These are phyloP conservation scores for Nadsonia commutata DNA, from an alignment of 1,139 yeast genomes.

Conservation along the genomic window DNA sequence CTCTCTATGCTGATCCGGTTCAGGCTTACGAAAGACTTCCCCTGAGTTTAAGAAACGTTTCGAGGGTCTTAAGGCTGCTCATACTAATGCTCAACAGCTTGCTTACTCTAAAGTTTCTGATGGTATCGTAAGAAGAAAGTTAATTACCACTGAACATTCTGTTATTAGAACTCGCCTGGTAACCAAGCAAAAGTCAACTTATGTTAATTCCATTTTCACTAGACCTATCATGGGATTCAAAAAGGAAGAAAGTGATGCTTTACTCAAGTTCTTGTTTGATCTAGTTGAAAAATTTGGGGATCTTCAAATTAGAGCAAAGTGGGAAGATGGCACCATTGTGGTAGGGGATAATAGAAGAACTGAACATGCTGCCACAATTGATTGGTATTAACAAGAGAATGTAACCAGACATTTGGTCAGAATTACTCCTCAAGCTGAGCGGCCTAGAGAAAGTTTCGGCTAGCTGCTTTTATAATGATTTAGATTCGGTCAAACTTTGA, in stretches of 20 bases:
- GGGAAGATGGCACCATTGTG: constrained; percentile 45
- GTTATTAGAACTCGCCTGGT: constrained; percentile 34
- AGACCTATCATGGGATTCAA: constrained; percentile 27
- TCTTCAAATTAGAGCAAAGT: constrained; percentile 30
- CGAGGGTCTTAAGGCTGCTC: constrained; percentile 24
- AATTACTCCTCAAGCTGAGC: constrained; percentile 22
- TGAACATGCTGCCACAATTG: constrained; percentile 17
- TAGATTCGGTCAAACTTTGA: no score
- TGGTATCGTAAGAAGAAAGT: constrained; percentile 36
- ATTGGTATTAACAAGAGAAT: not conserved
- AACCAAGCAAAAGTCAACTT: constrained; percentile 33
- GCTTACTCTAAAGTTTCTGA: constrained; percentile 28
- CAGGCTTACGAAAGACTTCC: constrained; percentile 34
- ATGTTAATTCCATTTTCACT: constrained; percentile 27
- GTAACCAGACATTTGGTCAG: constrained; percentile 18
- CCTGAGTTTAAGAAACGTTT: constrained; percentile 29
- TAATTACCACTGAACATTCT: constrained; percentile 34
- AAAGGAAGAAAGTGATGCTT: constrained; percentile 23
- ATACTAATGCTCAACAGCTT: constrained; percentile 28
- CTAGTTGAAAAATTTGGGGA: constrained; percentile 29
- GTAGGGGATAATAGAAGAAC: constrained; percentile 24
- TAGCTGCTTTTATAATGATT: not conserved
- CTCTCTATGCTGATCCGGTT: constrained; percentile 33
- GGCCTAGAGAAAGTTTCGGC: constrained; percentile 9
- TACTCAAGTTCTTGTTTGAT: constrained; percentile 28